Evolutionary conservation across 129 eudicot genomes (phyloP), one percentile per base, ranked within the genome.

Genomic region (Saussurea involucrata): DNA sequence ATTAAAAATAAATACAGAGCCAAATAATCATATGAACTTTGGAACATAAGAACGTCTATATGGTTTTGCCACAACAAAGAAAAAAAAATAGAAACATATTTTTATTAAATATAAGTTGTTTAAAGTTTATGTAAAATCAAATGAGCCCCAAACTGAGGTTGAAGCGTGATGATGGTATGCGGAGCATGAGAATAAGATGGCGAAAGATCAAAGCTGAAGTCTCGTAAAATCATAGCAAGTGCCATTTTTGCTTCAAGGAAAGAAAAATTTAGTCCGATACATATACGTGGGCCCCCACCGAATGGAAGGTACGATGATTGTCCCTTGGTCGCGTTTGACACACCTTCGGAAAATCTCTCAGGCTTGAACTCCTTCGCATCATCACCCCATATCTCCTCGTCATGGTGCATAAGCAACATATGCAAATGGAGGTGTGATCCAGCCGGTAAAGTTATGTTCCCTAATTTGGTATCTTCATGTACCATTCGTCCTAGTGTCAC

Each of bases 191-290:
- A 24, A 21, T 64, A 64, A 0, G 68, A 64, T 20, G 68, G 68
- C 3, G 68, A 64, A 6, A 64, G 5, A 65, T 40, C 20, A 22
- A 84, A 80, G 6, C 78, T 33, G 36, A 84, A 84, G 29, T 79
- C 70, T 33, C 57, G 63, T 40, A 77, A 82, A 27, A 85, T 81
- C 74, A 77, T 37, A 0, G 80, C 83, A 20, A 85, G 13, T 8
- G 77, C 72, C 68, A 81, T n/a, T 80, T 80, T 80, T 0, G 83
- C 85, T 71, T 84, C 88, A 36, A 72, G 31, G 40, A 80, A 21
- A 31, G 88, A 83, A 69, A 85, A 85, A 32, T 81, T 85, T 33
- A 78, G 73, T 64, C 83, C 88, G 8, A 85, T 77, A 74, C 88
- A 85, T 2, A 80, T 68, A 53, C 80, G 58, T 4, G 80, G 80